phyloP scores from a whole-genome alignment of 1,284 basidiomycete species.

The Ganoderma multipileum region DNA sequence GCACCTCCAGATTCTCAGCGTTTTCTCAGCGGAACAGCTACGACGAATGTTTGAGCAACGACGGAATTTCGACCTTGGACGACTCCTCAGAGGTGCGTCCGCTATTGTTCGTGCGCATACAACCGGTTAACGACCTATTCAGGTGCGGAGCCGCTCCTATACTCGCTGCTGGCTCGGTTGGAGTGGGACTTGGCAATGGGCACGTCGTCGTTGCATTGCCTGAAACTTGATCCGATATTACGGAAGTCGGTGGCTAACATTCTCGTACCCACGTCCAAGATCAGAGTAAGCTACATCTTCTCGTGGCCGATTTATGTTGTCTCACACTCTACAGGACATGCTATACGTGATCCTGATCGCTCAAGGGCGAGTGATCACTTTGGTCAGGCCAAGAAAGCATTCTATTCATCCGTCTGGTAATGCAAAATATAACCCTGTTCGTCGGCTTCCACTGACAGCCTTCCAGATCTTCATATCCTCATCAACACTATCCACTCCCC shows the following conservation, averaged over 20 bases:
- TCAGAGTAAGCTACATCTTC: slow-evolving; percentile 60
- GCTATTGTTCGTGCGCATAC: background rate
- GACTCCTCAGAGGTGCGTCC: slow-evolving; percentile 78
- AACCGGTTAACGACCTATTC: background rate
- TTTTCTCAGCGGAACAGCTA: slow-evolving; percentile 88
- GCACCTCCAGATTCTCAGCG: slow-evolving; percentile 90
- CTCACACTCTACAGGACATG: slow-evolving; percentile 65
- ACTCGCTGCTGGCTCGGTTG: slow-evolving; percentile 70
- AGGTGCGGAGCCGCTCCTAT: slow-evolving; percentile 87
- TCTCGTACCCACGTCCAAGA: slow-evolving; percentile 79
- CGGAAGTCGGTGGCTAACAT: slow-evolving; percentile 79
- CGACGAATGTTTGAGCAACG: slow-evolving; percentile 86
- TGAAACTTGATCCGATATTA: slow-evolving; percentile 74
- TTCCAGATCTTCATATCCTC: slow-evolving; percentile 83
- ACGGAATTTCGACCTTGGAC: slow-evolving; percentile 90
- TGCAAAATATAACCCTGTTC: slow-evolving; percentile 22
- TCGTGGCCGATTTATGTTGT: background rate
- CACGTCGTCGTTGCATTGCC: slow-evolving; percentile 82
- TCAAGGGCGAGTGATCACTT: slow-evolving; percentile 81
- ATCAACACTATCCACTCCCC: slow-evolving; percentile 82
- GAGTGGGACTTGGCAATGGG: slow-evolving; percentile 85
- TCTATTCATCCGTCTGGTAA: slow-evolving; percentile 92
- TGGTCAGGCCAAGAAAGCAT: slow-evolving; percentile 91
- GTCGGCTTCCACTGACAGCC: slow-evolving; percentile 3
- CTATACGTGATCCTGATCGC: slow-evolving; percentile 91